Percentiles rank a stretch among this genome's conserved stretches.
Evolutionary conservation across 192 early-diverging fungal species (phyloP).

Genomic region (Backusella tuberculispora): DNA sequence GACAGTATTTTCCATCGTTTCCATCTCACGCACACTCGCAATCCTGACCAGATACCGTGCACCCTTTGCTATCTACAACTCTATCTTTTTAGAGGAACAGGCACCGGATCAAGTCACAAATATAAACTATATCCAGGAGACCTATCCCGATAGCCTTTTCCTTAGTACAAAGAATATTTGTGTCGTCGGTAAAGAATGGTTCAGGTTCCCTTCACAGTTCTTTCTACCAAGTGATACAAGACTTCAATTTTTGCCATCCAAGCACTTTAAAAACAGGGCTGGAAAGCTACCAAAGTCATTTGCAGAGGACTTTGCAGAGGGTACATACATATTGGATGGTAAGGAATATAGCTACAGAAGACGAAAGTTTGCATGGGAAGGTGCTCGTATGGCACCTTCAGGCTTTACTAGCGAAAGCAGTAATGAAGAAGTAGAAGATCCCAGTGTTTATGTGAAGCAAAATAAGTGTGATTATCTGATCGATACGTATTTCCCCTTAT

Average conservation of each 20-base stretch:
- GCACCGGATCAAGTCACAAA: conserved; percentile 26
- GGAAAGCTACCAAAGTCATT: conserved; percentile 88
- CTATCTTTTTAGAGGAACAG: conserved; percentile 29
- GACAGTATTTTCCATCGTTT: conserved; percentile 52
- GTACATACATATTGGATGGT: neutral
- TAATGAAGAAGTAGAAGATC: conserved; percentile 67
- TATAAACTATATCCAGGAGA: conserved; percentile 32
- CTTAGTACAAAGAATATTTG: conserved; percentile 60
- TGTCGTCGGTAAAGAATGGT: conserved; percentile 88
- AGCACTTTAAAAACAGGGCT: conserved; percentile 47
- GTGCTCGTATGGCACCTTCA: conserved; percentile 49
- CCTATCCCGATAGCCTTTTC: conserved; percentile 14
- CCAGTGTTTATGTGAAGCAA: conserved; percentile 58
- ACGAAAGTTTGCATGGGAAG: conserved; percentile 26
- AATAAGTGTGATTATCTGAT: conserved; percentile 67
- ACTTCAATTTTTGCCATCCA: conserved; percentile 68
- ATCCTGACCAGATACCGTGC: conserved; percentile 76
- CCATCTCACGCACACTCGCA: conserved; percentile 70
- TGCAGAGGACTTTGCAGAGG: conserved; percentile 41
- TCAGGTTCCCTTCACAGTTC: conserved; percentile 90
- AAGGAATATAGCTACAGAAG: neutral
- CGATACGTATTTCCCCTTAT: conserved; percentile 50
- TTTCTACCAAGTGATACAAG: conserved; percentile 76
- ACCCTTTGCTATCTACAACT: conserved; percentile 65
- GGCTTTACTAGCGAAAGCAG: conserved; percentile 36